Conservation (phyloP, 768 basidiomycete species). For the Boletus rex-veris region DNA sequence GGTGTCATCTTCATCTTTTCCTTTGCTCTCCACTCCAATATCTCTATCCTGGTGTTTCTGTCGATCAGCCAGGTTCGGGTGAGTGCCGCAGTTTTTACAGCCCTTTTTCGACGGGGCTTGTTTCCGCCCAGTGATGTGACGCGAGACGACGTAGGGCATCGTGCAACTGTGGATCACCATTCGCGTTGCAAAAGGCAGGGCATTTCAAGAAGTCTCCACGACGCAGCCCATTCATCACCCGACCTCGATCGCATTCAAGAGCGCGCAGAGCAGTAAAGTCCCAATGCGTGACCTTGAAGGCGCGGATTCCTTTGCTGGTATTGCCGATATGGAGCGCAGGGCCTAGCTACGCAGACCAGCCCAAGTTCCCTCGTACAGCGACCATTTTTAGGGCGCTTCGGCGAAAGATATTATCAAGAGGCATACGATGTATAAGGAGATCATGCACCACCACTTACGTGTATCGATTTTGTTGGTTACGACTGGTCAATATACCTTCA, state of each 20-base stretch:
- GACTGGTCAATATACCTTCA: no score
- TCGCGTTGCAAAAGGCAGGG: slow-evolving; percentile 32
- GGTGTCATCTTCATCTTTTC: slow-evolving; percentile 32
- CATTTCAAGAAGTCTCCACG: slow-evolving; percentile 7
- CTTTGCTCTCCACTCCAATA: slow-evolving; percentile 19
- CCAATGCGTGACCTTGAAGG: not conserved
- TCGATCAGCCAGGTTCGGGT: slow-evolving; percentile 35
- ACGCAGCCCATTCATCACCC: not conserved
- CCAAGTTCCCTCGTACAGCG: no score
- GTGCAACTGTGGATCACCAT: slow-evolving; percentile 35
- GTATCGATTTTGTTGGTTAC: no score
- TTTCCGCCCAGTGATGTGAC: not conserved
- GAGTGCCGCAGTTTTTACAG: not conserved
- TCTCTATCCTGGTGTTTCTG: slow-evolving; percentile 34
- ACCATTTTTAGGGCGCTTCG: no score
- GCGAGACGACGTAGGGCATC: slow-evolving; percentile 25
- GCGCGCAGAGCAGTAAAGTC: not conserved
- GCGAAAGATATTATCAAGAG: no score
- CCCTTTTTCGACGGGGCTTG: no score
- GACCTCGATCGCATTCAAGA: slow-evolving; percentile 8
- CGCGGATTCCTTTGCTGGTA: not conserved
- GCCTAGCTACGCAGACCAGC: no score
- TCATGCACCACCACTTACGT: no score
- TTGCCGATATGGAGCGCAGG: not conserved
- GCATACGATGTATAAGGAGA: no score